A percentile compares a stretch with the other conserved stretches of the same genome.
phyloP scores from a whole-genome alignment of 2,329 filamentous ascomycete species.

The Scedosporium apiospermum region DNA sequence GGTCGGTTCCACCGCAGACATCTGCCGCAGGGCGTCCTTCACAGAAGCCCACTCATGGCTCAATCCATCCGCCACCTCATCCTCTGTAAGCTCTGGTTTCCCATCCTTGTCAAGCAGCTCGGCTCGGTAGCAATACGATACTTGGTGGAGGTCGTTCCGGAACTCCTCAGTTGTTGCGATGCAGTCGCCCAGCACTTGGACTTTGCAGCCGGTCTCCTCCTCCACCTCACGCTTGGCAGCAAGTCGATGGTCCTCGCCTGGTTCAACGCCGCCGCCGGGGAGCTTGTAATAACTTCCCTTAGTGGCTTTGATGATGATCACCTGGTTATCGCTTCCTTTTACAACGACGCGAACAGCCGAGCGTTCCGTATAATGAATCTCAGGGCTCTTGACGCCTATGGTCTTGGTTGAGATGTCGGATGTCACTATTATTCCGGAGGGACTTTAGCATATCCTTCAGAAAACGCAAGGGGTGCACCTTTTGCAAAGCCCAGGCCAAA shows the following conservation, averaged over 20 bases:
- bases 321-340: neutral
- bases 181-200: slow-evolving; percentile 1
- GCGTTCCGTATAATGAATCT: neutral
- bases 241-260: slow-evolving; percentile 1
- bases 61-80: slow-evolving; percentile 8
- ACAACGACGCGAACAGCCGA: slow-evolving; percentile 8
- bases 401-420: neutral
- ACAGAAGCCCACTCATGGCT: slow-evolving; percentile 6
- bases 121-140: slow-evolving; percentile 10
- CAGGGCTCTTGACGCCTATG: neutral
- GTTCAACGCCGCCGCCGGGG: slow-evolving; percentile 10
- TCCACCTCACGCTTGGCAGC: slow-evolving; percentile 7
- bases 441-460: too few species aligned
- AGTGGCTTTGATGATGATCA: slow-evolving; percentile 8
- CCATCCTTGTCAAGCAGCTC: slow-evolving; percentile 8
- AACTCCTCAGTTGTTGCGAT: slow-evolving; percentile 10
- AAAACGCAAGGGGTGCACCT: too few species aligned
- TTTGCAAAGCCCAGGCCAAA: too few species aligned
- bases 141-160: slow-evolving; percentile 9
- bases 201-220: slow-evolving; percentile 8
- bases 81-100: slow-evolving; percentile 7
- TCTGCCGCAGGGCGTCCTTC: neutral
- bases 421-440: neutral
- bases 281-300: slow-evolving; percentile 10
- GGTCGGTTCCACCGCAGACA: neutral